Evolutionary conservation across 2,329 filamentous ascomycete genomes (phyloP), one percentile per base, ranked within the genome.

Genomic region (Exophiala phaeomuriformis): DNA sequence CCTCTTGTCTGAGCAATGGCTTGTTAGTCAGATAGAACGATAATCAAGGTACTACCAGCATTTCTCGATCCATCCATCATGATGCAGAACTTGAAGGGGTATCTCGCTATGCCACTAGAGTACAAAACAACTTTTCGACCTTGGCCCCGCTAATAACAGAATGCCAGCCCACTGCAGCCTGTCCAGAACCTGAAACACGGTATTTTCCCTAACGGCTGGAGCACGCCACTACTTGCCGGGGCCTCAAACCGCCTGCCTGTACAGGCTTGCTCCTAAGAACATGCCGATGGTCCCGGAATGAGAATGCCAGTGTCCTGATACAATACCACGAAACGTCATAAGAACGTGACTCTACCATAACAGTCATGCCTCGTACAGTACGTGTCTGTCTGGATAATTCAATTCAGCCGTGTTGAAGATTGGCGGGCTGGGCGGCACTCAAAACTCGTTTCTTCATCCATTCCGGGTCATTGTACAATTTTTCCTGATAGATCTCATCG

Each of bases 401-500:
- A 36, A 40, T 27, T 59, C 46, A 57, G 54, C 19, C 49, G 52
- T 59, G 57, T 41, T 52, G 54, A 28, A 53, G 40, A 51, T 57
- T 59, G 45, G 51, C 50, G 6, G 53, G 19, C 19, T 19, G 43
- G 8, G 55, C 50, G n/a, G 54, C 59, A 49, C 56, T 53, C 46
- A 62, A 49, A 3, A 63, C 60, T 27, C 55, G 47, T 36, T 61
- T 60, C 51, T 53, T 58, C 61, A 63, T 63, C 56, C 60, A 63
- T 31, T 61, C 55, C 10, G 51, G 35, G 39, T 61, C 56, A 6
- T 55, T 44, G 44, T 61, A 56, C 12, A 60, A 51, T 41, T 56
- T 55, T 53, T 95, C 90, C 46, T 61, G 57, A 50, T 63, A 63
- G 37, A 95, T 87, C 71, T 98, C 93, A 65, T 98, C 93, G 32